Evolutionary conservation across 345 rosid genomes (phyloP), one percentile per base, ranked within the genome.

Genomic region (Conringia planisiliqua): DNA sequence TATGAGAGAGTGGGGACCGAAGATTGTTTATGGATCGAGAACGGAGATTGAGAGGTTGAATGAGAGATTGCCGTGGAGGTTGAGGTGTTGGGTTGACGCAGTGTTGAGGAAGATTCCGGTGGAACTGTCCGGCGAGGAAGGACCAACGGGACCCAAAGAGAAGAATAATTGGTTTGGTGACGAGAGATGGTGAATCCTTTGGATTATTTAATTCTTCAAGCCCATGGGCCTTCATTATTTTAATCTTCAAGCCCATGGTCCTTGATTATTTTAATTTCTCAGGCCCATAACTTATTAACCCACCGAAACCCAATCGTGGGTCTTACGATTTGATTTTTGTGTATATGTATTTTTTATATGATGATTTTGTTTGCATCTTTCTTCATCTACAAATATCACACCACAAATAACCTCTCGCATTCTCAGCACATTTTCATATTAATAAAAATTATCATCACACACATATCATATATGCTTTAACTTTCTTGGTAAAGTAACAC

Each of bases 1-100:
- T 55, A 94, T 94, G 97, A 84, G 97, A 79, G 79, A 88, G 56
- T 94, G 95, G 96, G 98, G 98, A 51, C 95, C 96, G 24, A 82
- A 57, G 44, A 81, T 87, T 22, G 82, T 84, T 13, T 90, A 94
- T 13, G 76, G 71, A 54, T 90, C 92, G 39, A 87, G 87, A 70
- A 68, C 77, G 3, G 84, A 86, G 79, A 79, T 89, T 30, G 87
- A 94, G 12, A 91, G 61, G 74, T 70, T 85, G 29, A 74, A 83
- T 26, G 83, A 81, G 2, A 40, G 62, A 16, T 81, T 95, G 70
- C 97, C 91, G 0, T 14, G 39, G 64, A 74, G 24, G 76, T 61
- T 91, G 8, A 80, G 82, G 43, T 32, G 29, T 80, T 67, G 84
- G 22, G 80, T 71, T 71, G 68, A 78, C 61, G 80, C 61, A 30